Base-by-base conservation (phyloP, 192 early-diverging fungal genomes). In the Coemansia sp. region DNA sequence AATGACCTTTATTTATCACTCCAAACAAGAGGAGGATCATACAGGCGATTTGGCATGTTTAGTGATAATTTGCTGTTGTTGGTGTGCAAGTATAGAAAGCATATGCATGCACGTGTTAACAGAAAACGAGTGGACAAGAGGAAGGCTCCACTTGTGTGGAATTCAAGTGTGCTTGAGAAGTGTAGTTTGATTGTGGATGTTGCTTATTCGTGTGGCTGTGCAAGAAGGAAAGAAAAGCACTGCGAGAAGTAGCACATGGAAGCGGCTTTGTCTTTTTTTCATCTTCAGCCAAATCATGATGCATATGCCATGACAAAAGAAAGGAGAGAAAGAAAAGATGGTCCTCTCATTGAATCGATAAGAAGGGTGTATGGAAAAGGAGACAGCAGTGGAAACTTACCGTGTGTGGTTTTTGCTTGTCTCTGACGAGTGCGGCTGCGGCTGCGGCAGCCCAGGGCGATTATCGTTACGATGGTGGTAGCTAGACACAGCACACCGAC, bases 401-500 rank as follows among this genome's bases (percentile, higher is more conserved):
- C 67, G 25, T 64, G 58, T 34, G 59, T 9, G 35, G 39, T 13
- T 35, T 61, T 69, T 43, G 62, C 25, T 57, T 23, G 66, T 18
- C 15, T 28, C 20, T 48, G 55, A n/a, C 42, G 59, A 20, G 26
- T 55, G 31, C 34, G 34, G 62, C 62, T 20, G 23, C 49, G 61
- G 33, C 62, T 45, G 33, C 65, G 72, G 25, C 42, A 29, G 46
- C 63, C 45, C 51, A 69, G 31, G 45, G 60, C 59, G 9, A 39
- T 42, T 16, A 60, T 30, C 5, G 64, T 30, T 15, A 60, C 59
- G 2, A 33, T 28, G 15, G 61, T 9, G 8, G 53, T 63, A 3
- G 48, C 63, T 28, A 76, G 60, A 25, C 64, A 68, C 5, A 67
- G 18, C 7, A 37, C 60, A 52, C 62, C 68, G 12, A 62, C 37